Evolutionary conservation across 2,329 filamentous ascomycete genomes (phyloP).

Genomic region (Sporothrix variecibatus): DNA sequence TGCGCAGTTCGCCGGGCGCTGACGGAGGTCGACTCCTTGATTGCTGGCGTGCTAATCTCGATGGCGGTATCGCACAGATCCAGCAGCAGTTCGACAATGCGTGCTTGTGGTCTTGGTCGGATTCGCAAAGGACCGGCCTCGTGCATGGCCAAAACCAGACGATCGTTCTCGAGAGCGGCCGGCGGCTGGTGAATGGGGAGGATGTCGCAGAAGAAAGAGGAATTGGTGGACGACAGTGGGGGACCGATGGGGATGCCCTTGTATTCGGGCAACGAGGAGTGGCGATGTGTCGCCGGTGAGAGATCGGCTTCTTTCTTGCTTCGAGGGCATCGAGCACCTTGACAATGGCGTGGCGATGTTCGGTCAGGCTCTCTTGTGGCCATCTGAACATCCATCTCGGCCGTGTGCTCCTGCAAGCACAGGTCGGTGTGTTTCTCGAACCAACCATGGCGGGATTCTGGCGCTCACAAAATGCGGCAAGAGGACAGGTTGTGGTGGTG

Average conservation of each 20-base stretch:
- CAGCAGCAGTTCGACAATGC: slow-evolving; percentile 91
- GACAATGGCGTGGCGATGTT: slow-evolving; percentile 93
- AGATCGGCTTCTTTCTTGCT: slow-evolving; percentile 69
- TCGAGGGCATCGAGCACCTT: slow-evolving; percentile 92
- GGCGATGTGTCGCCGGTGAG: slow-evolving; percentile 51
- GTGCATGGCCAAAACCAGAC: slow-evolving; percentile 72
- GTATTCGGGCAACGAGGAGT: slow-evolving; percentile 70
- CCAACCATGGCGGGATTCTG: slow-evolving; percentile 99
- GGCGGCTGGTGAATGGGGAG: slow-evolving; percentile 69
- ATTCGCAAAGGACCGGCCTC: slow-evolving; percentile 88
- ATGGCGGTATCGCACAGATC: slow-evolving; percentile 95
- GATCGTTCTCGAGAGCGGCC: slow-evolving; percentile 72
- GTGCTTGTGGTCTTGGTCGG: slow-evolving; percentile 80
- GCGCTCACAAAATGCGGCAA: slow-evolving; percentile 98
- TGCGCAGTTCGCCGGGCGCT: slow-evolving; percentile 75
- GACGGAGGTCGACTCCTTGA: slow-evolving; percentile 75
- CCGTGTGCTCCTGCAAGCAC: slow-evolving; percentile 91
- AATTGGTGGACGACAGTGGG: slow-evolving; percentile 62
- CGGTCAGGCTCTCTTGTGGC: slow-evolving; percentile 88
- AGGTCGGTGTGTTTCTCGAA: slow-evolving; percentile 98
- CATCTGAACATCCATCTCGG: slow-evolving; percentile 97
- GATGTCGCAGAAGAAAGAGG: slow-evolving; percentile 43
- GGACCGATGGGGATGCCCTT: slow-evolving; percentile 85
- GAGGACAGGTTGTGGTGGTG: slow-evolving; percentile 80
- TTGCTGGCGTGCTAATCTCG: slow-evolving; percentile 89